Base-by-base conservation (phyloP, 768 basidiomycete species). In the Phylloporus sp. region DNA sequence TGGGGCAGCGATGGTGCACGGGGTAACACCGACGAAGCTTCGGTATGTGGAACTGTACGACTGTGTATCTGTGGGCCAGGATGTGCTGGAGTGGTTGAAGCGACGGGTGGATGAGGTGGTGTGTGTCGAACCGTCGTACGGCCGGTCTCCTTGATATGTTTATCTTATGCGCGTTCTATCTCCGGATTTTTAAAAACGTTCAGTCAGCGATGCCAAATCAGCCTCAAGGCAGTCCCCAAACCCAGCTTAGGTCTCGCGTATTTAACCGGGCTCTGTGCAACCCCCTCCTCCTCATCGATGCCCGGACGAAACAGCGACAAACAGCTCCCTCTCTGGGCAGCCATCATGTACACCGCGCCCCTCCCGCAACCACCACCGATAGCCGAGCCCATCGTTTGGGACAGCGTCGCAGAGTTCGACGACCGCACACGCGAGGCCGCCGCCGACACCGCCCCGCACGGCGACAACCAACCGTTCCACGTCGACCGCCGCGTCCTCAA, bases 401-500 rank as follows among this genome's bases (percentile, higher is more conserved):
- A 82, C 67, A 86, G 85, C 85, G 77, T 81, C 18, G 60, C 77
- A 29, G 88, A 90, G 66, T 85, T 84, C 48, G 80, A 73, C n/a
- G 87, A 90, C 65, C 72, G 88, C 40, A 76, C 72, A 59, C 76
- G 69, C 31, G 88, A 91, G 67, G 76, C 78, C 2, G 78, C 76
- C 58, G 80, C 79, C 3, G 88, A 89, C 55, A 77, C 78, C 13
- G 78, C 77, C 4, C 58, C 82, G 18, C 85, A 88, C 59, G 9
- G 35, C 36, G 79, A 78, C 29, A 72, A 77, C 10, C 77, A 75
- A 6, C 86, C 86, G 22, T 90, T 92, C 60, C 81, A 81, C 48
- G 84, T 92, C 23, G 91, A 92, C 68, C 72, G 90, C 49, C 76
- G 77, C 49, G 74, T 89, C 20, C 73, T 93, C 54, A 86, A 82